phyloP scores from a whole-genome alignment of 768 basidiomycete species.

The Pleurotus tuoliensis region DNA sequence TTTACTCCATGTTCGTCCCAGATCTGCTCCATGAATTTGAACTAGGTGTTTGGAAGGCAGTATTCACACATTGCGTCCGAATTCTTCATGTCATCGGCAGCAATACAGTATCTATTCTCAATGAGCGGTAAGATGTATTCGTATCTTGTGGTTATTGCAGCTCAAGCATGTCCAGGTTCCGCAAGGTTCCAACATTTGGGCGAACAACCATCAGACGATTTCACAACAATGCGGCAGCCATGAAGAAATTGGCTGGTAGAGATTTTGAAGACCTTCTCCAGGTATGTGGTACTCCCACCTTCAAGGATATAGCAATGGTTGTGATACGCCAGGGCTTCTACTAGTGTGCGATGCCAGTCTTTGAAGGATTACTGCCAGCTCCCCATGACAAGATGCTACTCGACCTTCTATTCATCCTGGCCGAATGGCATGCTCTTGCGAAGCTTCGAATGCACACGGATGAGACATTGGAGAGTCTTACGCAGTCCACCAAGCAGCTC shows the following conservation, averaged over 20 bases:
- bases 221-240: slow-evolving; percentile 24
- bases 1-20: slow-evolving; percentile 18
- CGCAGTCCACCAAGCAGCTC: slow-evolving; percentile 21
- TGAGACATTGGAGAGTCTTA: slow-evolving; percentile 24
- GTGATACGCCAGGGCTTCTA: not conserved
- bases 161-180: slow-evolving; percentile 16
- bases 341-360: slow-evolving; percentile 27
- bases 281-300: slow-evolving; percentile 15
- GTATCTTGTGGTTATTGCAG: too few species aligned
- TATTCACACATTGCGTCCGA: slow-evolving; percentile 25
- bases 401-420: slow-evolving; percentile 23
- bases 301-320: not conserved
- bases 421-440: slow-evolving; percentile 29
- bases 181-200: slow-evolving; percentile 23
- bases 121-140: slow-evolving; percentile 16
- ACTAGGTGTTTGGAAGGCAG: slow-evolving; percentile 27
- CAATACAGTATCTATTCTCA: slow-evolving; percentile 12
- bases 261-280: slow-evolving; percentile 42
- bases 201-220: slow-evolving; percentile 30
- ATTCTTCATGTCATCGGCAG: slow-evolving; percentile 15
- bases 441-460: slow-evolving; percentile 32
- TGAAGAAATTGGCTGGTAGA: slow-evolving; percentile 29
- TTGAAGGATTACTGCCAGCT: slow-evolving; percentile 31
- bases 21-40: slow-evolving; percentile 32
- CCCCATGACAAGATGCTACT: slow-evolving; percentile 20